These are phyloP conservation scores for Lodderomyces beijingensis DNA, from an alignment of 1,139 yeast genomes.

Conservation along the genomic window DNA sequence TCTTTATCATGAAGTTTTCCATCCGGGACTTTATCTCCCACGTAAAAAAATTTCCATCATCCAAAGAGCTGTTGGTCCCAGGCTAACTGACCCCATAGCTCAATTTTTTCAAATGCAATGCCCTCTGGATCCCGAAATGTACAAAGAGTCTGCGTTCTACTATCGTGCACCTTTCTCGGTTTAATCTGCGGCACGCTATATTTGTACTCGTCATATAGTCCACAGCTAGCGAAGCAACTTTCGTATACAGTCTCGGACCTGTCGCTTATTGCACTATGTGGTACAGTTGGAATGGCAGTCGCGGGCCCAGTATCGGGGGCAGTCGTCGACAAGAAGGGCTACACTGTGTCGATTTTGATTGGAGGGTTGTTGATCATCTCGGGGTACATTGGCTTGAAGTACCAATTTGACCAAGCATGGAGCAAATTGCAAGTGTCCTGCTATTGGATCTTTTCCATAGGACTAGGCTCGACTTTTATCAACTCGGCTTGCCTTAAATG, in stretches of 20 bases:
- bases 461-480: slow-evolving; percentile 53
- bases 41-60: too few relatives aligned
- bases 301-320: slow-evolving; percentile 57
- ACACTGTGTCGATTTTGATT: slow-evolving; percentile 35
- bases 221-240: slow-evolving; percentile 54
- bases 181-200: slow-evolving; percentile 60
- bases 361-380: slow-evolving; percentile 42
- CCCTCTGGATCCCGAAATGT: slow-evolving; percentile 28
- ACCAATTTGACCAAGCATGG: slow-evolving; percentile 35
- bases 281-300: slow-evolving; percentile 55
- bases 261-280: slow-evolving; percentile 53
- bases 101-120: too few relatives aligned
- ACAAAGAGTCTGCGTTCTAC: slow-evolving; percentile 31
- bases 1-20: too few relatives aligned
- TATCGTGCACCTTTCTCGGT: slow-evolving; percentile 48
- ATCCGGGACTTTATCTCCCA: too few relatives aligned
- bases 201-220: slow-evolving; percentile 58
- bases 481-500: slow-evolving; percentile 53
- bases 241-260: slow-evolving; percentile 51
- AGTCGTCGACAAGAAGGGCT: slow-evolving; percentile 54
- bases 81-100: too few relatives aligned
- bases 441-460: slow-evolving; percentile 38
- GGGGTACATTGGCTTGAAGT: slow-evolving; percentile 46
- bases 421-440: slow-evolving; percentile 33
- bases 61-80: too few relatives aligned